Percentiles rank a stretch among this genome's conserved stretches.
Conservation (phyloP, 148 eudicot genomes). For the Rhododendron henanense region DNA sequence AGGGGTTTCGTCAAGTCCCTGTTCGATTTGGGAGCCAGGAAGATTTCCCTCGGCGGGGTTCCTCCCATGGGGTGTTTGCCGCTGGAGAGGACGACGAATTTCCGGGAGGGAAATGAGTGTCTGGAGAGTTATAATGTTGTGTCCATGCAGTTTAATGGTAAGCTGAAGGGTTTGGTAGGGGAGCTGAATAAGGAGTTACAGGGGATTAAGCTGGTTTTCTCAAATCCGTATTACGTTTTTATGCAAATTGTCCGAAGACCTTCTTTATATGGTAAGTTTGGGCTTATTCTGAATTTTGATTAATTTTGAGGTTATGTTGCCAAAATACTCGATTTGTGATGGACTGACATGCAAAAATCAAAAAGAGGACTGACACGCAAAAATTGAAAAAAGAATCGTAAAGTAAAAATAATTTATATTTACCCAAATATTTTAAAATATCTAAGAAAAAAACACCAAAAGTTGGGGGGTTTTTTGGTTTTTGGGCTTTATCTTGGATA, state of each 20-base stretch:
- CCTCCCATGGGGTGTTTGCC: constrained; percentile 36
- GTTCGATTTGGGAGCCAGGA: constrained; percentile 21
- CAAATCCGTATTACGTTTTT: constrained; percentile 17
- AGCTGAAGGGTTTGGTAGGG: constrained; percentile 15
- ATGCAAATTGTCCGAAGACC: constrained; percentile 17
- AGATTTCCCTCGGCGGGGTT: constrained; percentile 25
- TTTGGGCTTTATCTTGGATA: too few species aligned
- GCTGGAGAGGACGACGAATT: constrained; percentile 20
- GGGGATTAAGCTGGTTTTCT: constrained; percentile 13
- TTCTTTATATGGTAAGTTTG: constrained; percentile 17
- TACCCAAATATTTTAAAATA: too few species aligned
- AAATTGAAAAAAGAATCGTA: too few species aligned
- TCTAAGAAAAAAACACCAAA: too few species aligned
- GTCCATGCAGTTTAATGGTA: constrained; percentile 19
- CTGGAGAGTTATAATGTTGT: constrained; percentile 19
- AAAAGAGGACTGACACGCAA: too few species aligned
- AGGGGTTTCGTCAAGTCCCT: background rate
- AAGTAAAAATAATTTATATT: too few species aligned
- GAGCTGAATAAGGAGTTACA: constrained; percentile 18
- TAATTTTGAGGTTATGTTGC: background rate
- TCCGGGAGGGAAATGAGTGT: constrained; percentile 16
- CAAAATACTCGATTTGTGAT: background rate
- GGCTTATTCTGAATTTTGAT: background rate
- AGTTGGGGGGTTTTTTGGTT: too few species aligned
- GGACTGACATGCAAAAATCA: background rate